Percentiles rank a stretch among this genome's conserved stretches.
Conservation (phyloP, 192 early-diverging fungal genomes). For the Coemansia sp. region DNA sequence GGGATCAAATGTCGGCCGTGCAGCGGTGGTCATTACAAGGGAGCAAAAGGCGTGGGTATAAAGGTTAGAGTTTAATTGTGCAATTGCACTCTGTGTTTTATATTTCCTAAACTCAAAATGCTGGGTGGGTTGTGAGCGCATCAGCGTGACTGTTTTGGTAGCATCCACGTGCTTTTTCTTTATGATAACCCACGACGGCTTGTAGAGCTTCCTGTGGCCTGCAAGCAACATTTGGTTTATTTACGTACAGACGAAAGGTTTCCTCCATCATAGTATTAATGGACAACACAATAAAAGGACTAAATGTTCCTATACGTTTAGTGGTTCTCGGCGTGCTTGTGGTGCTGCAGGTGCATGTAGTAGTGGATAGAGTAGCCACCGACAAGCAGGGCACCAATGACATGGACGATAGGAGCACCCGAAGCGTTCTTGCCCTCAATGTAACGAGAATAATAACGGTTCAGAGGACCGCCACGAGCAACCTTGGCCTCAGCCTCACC, state of each 20-base stretch:
- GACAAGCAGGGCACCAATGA: constrained; percentile 57
- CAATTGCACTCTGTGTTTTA: too few species aligned
- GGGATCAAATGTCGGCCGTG: constrained; percentile 73
- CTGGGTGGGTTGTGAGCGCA: too few species aligned
- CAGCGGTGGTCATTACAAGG: constrained; percentile 68
- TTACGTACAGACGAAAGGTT: too few species aligned
- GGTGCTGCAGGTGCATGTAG: constrained; percentile 75
- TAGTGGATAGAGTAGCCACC: constrained; percentile 72
- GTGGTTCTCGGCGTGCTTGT: constrained; percentile 81
- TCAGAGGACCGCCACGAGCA: constrained; percentile 53
- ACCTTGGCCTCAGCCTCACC: constrained; percentile 54
- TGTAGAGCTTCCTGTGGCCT: too few species aligned
- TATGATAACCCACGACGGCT: too few species aligned
- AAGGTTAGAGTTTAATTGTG: too few species aligned
- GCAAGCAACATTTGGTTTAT: too few species aligned
- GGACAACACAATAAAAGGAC: not conserved
- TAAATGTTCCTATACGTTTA: constrained; percentile 34
- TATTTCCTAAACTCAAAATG: too few species aligned
- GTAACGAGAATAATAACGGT: constrained; percentile 68
- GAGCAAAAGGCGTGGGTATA: too few species aligned
- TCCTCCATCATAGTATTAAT: too few species aligned
- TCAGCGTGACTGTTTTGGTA: too few species aligned
- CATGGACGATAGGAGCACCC: constrained; percentile 62
- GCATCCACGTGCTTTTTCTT: too few species aligned
- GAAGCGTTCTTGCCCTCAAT: constrained; percentile 68